Conservation (phyloP, 2,329 filamentous ascomycete species). For the Cyphellophora europaea region DNA sequence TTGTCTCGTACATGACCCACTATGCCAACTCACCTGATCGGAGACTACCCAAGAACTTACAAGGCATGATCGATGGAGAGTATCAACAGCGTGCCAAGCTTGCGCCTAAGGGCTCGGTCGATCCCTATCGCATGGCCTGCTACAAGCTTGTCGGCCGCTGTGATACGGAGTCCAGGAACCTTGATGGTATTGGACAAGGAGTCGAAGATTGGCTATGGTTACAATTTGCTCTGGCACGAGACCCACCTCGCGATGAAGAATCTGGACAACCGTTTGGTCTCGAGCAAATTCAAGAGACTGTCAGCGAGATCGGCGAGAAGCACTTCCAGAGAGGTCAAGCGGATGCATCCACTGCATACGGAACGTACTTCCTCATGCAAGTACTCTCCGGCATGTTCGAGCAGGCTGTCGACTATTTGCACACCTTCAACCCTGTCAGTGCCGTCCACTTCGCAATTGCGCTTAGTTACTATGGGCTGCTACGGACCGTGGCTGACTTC, state of each 20-base stretch:
- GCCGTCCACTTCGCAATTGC: constrained; percentile 92
- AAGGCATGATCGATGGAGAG: constrained; percentile 81
- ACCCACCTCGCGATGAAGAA: constrained; percentile 53
- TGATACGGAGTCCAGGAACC: constrained; percentile 47
- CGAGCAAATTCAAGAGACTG: constrained; percentile 64
- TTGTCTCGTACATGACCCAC: constrained; percentile 75
- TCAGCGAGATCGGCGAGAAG: constrained; percentile 79
- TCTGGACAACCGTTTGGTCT: constrained; percentile 55
- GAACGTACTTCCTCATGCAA: constrained; percentile 89
- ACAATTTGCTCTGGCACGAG: constrained; percentile 54
- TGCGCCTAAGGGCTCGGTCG: constrained; percentile 75
- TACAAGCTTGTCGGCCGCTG: constrained; percentile 92
- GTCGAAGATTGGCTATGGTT: constrained; percentile 62
- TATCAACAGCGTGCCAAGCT: constrained; percentile 79
- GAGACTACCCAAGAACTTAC: constrained; percentile 66
- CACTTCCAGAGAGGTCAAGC: constrained; percentile 75
- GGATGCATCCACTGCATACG: constrained; percentile 73
- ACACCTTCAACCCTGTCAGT: constrained; percentile 83
- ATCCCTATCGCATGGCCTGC: constrained; percentile 93
- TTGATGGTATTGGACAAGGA: constrained; percentile 49
- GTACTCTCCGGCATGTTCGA: constrained; percentile 89
- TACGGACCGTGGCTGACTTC: constrained; percentile 71
- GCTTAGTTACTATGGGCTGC: constrained; percentile 77
- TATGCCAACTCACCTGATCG: constrained; percentile 71
- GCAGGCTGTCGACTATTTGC: constrained; percentile 82